Evolutionary conservation across 768 basidiomycete genomes (phyloP), one percentile per base, ranked within the genome.

Genomic region (Collybiopsis confluens): DNA sequence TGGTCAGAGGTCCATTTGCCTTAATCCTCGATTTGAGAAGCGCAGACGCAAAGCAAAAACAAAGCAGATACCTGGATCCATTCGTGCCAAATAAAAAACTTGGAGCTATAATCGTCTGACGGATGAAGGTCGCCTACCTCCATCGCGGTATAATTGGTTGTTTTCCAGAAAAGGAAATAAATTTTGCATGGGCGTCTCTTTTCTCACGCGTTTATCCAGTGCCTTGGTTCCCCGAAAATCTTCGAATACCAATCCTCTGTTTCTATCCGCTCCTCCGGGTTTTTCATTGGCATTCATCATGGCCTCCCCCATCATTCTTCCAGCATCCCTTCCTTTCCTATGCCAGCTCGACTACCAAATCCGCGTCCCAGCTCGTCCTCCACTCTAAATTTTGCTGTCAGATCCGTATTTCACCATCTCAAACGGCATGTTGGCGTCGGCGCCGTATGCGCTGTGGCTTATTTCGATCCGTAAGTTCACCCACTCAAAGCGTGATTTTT

Each of bases 81-180:
- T 66, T 92, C 90, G 66, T 91, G 89, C 88, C 88, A 92, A 59
- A 90, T 91, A 71, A 91, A 92, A 70, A 89, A 91, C 16, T 85
- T 74, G 64, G 88, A 86, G 55, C 78, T 86, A 68, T 88, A 86
- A 70, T 92, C 90, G 64, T 92, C 89, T 59, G 80, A 73, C 24
- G 90, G 89, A 63, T 90, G 89, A 40, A 91, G 74, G 64, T 91
- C 88, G 53, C 65, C 72, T 51, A 73, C 61, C 51, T 81, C 79
- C 79, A 81, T 80, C 54, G 40, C 20, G 42, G 48, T 23, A 23
- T 15, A 49, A 27, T 21, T 26, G 13, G 43, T 45, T 20, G 38
- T 28, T 16, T 23, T 41, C 38, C 38, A 8, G 7, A 52, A 42
- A 42, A 41, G 38, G 38, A 52, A 55, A 36, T n/a, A 53, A 28